A percentile compares a stretch with the other conserved stretches of the same genome.
These are phyloP conservation scores for Xylaria acuta DNA, from an alignment of 495 filamentous ascomycete species.

Conservation along the genomic window DNA sequence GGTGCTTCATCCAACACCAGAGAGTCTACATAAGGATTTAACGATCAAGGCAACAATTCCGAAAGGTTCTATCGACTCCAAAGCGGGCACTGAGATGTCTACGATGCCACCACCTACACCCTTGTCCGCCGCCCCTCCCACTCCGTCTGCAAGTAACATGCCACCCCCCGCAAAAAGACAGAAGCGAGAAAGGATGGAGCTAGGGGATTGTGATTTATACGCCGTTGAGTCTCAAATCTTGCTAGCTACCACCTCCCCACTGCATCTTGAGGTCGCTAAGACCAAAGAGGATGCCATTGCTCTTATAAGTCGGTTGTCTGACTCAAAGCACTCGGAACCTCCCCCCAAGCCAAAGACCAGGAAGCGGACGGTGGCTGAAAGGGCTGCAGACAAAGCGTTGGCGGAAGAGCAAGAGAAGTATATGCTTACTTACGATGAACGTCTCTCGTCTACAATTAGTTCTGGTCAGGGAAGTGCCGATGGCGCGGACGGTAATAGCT, in stretches of 20 bases:
- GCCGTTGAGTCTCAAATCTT: slow-evolving; percentile 76
- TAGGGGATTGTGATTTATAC: slow-evolving; percentile 74
- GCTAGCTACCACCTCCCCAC: slow-evolving; percentile 69
- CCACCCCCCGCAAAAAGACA: slow-evolving; percentile 70
- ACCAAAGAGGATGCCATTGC: slow-evolving; percentile 69
- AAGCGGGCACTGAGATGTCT: slow-evolving; percentile 56
- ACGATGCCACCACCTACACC: slow-evolving; percentile 71
- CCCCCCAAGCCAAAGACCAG: slow-evolving; percentile 85
- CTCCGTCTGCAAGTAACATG: slow-evolving; percentile 58
- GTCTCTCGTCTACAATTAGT: slow-evolving; percentile 65
- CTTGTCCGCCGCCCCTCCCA: slow-evolving; percentile 65
- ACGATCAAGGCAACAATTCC: slow-evolving; percentile 77
- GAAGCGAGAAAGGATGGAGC: slow-evolving; percentile 71
- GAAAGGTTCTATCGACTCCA: slow-evolving; percentile 51
- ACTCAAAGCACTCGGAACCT: slow-evolving; percentile 75
- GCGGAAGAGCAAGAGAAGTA: slow-evolving; percentile 87
- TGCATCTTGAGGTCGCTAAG: slow-evolving; percentile 77
- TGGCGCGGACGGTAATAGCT: slow-evolving; percentile 74
- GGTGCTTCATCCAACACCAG: slow-evolving; percentile 84
- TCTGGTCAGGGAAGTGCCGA: slow-evolving; percentile 63
- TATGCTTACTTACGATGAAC: slow-evolving; percentile 93
- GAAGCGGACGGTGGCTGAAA: slow-evolving; percentile 92
- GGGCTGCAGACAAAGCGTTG: slow-evolving; percentile 90
- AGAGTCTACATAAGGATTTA: slow-evolving; percentile 75
- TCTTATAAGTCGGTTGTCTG: slow-evolving; percentile 71